phyloP scores from a whole-genome alignment of 169 alveolate genomes.

The Cryptosporidium parvum region DNA sequence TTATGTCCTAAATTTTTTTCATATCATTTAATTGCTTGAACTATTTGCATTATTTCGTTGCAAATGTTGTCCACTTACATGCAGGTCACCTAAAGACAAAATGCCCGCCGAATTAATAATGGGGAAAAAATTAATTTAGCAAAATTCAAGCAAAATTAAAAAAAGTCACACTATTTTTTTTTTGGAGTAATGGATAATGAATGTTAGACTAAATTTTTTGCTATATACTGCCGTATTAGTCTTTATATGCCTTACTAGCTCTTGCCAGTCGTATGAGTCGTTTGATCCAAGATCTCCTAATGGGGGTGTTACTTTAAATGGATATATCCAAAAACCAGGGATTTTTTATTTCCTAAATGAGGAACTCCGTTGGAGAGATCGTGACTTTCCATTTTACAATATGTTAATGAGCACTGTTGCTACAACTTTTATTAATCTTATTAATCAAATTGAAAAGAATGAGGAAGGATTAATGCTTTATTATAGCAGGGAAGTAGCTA shows the following conservation, averaged over 20 bases:
- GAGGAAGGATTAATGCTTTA: conserved; percentile 52
- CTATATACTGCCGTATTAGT: neutral
- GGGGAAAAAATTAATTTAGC: neutral
- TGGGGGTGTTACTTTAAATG: conserved; percentile 66
- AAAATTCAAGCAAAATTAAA: neutral
- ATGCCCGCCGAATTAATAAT: conserved; percentile 34
- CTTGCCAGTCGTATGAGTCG: neutral
- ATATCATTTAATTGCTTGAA: conserved; percentile 1
- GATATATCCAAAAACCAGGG: conserved; percentile 70
- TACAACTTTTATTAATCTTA: conserved; percentile 21
- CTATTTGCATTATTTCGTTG: conserved; percentile 21
- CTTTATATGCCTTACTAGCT: neutral
- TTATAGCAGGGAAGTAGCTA: conserved; percentile 48
- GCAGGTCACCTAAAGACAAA: conserved; percentile 48
- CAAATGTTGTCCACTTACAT: conserved; percentile 70
- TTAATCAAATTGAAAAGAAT: conserved; percentile 18
- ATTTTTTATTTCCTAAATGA: conserved; percentile 62
- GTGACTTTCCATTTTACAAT: conserved; percentile 64
- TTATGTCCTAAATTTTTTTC: conserved; percentile 1
- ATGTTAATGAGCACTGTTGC: conserved; percentile 59
- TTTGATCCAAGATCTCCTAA: conserved; percentile 56
- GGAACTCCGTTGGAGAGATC: conserved; percentile 75
- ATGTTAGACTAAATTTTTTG: neutral
- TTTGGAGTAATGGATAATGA: neutral
- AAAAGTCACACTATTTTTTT: neutral